These are phyloP conservation scores for Cladophialophora bantiana DNA, from an alignment of 2,329 filamentous ascomycete genomes.

Conservation along the genomic window DNA sequence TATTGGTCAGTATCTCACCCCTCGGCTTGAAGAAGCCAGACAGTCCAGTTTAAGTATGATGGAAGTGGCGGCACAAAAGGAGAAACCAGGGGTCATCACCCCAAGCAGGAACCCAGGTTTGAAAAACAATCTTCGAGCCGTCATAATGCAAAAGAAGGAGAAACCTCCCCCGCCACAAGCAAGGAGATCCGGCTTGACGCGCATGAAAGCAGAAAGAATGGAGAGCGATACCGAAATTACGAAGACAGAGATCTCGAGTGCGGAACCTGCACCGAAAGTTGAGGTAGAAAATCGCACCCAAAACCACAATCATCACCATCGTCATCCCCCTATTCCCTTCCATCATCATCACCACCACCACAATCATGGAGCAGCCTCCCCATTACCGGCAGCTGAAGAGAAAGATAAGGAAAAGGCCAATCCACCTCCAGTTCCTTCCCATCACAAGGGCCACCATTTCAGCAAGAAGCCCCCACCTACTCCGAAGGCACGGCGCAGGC, in stretches of 20 bases:
- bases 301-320: conserved; percentile 18
- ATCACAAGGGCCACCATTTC: conserved; percentile 27
- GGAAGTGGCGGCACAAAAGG: conserved; percentile 79
- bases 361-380: conserved; percentile 11
- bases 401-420: conserved; percentile 22
- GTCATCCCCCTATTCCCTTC: conserved; percentile 22
- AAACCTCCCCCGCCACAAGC: conserved; percentile 41
- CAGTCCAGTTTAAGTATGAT: conserved; percentile 77
- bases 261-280: conserved; percentile 7
- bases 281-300: conserved; percentile 5
- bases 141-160: conserved; percentile 39
- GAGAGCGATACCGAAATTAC: conserved; percentile 31
- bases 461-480: conserved; percentile 40
- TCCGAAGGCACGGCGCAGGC: conserved; percentile 53
- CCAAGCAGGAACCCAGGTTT: conserved; percentile 65
- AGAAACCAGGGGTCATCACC: conserved; percentile 82
- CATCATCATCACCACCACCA: conserved; percentile 22
- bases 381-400: not conserved
- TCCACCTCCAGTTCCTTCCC: conserved; percentile 28
- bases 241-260: conserved; percentile 13
- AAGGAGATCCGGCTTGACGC: conserved; percentile 41
- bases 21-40: conserved; percentile 66
- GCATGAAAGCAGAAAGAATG: conserved; percentile 26
- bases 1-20: conserved; percentile 41
- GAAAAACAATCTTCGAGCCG: conserved; percentile 38